phyloP scores from a whole-genome alignment of 2,329 filamentous ascomycete genomes.

The Rhinocladiella similis region DNA sequence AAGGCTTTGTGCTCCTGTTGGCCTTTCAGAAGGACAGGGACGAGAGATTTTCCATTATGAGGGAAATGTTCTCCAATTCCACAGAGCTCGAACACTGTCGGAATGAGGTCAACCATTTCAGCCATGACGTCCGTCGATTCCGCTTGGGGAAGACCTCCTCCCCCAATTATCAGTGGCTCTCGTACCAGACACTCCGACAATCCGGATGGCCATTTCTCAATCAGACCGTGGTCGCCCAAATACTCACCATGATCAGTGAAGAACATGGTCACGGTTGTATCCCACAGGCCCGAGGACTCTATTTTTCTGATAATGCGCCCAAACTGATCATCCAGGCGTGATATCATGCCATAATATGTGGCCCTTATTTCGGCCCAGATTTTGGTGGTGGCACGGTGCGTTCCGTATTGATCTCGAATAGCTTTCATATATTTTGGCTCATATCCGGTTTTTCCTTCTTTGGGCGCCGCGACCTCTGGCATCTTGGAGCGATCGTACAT shows the following conservation, averaged over 20 bases:
- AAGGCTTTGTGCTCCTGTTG: slow-evolving; percentile 38
- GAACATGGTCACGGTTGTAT: slow-evolving; percentile 34
- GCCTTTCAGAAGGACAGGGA: slow-evolving; percentile 33
- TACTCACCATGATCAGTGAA: slow-evolving; percentile 45
- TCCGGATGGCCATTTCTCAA: slow-evolving; percentile 52
- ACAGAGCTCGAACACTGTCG: slow-evolving; percentile 44
- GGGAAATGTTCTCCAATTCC: slow-evolving; percentile 41
- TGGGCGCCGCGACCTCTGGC: slow-evolving; percentile 24
- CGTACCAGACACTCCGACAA: slow-evolving; percentile 44
- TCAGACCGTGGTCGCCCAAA: slow-evolving; percentile 49
- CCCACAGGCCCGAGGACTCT: neutral
- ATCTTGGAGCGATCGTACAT: slow-evolving; percentile 43
- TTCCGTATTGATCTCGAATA: slow-evolving; percentile 41
- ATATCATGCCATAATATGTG: slow-evolving; percentile 51
- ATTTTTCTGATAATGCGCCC: slow-evolving; percentile 30
- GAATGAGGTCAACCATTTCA: slow-evolving; percentile 50
- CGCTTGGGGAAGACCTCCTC: slow-evolving; percentile 41
- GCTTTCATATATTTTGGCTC: slow-evolving; percentile 45
- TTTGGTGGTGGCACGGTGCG: slow-evolving; percentile 41
- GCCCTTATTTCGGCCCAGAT: slow-evolving; percentile 48
- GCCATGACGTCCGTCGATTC: slow-evolving; percentile 38
- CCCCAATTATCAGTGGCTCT: slow-evolving; percentile 48
- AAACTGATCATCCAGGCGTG: slow-evolving; percentile 49
- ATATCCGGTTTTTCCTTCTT: slow-evolving; percentile 41
- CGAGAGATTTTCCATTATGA: slow-evolving; percentile 42